These are phyloP conservation scores for Phytophthora pisi DNA, from an alignment of 352 stramenopile species.

Conservation along the genomic window DNA sequence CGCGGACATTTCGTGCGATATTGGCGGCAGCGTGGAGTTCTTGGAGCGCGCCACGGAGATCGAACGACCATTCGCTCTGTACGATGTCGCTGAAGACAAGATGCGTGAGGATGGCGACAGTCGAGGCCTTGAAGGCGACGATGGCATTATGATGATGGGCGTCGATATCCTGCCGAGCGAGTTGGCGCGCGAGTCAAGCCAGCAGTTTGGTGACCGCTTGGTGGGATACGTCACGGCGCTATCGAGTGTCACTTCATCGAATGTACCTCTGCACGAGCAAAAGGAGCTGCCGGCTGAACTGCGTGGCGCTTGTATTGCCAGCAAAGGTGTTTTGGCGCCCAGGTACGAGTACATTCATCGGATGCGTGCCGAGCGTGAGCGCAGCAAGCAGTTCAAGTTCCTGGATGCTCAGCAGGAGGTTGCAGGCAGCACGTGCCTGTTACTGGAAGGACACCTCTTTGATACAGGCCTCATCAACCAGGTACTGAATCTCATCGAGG, in stretches of 20 bases:
- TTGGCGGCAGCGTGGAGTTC: constrained; percentile 94
- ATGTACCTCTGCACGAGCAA: constrained; percentile 52
- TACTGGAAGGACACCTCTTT: constrained; percentile 94
- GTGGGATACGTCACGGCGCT: constrained; percentile 83
- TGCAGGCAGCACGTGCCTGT: constrained; percentile 78
- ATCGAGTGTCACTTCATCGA: constrained; percentile 54
- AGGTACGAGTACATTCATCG: constrained; percentile 94
- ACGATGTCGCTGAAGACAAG: constrained; percentile 77
- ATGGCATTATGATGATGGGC: constrained; percentile 93
- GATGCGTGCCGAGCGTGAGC: constrained; percentile 87
- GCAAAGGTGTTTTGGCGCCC: constrained; percentile 83
- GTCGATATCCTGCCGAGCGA: constrained; percentile 97
- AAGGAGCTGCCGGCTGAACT: constrained; percentile 79
- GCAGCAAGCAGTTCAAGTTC: constrained; percentile 70
- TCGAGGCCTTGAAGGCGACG: constrained; percentile 40
- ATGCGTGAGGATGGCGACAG: constrained; percentile 73
- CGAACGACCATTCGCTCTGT: constrained; percentile 94
- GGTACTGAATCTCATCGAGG: constrained; percentile 94
- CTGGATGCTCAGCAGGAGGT: constrained; percentile 73
- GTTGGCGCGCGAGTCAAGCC: constrained; percentile 92
- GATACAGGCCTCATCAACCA: constrained; percentile 97
- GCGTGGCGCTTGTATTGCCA: constrained; percentile 91
- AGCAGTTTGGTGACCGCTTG: constrained; percentile 95
- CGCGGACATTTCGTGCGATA: constrained; percentile 96
- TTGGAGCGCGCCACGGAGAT: constrained; percentile 93